Evolutionary conservation across 2,329 filamentous ascomycete genomes (phyloP), one percentile per base, ranked within the genome.

Genomic region (Apiospora saccharicola): DNA sequence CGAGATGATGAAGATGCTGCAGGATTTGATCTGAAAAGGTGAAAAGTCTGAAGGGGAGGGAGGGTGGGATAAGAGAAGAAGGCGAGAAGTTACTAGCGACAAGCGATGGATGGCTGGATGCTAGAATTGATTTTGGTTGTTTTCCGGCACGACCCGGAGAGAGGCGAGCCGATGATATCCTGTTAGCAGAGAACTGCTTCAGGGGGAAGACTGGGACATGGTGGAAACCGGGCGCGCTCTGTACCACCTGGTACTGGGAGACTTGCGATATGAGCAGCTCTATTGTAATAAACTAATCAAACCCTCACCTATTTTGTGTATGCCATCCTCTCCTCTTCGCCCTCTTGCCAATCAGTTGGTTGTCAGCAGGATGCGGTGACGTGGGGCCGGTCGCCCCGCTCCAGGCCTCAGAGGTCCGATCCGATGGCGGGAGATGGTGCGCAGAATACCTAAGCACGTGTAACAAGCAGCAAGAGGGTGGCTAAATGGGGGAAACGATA

Each of bases 1-100:
- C 22, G 44, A 68, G 19, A 64, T 64, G 57, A 41, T 64, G 30
- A n/a, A 41, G 34, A 64, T 64, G 57, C 57, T 64, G 34, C 34
- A 41, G 22, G 53, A 61, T 2, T 37, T 61, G 53, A n/a, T 61
- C 2, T 57, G 26, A 57, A 26, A 57, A 16, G 37, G 37, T 2
- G 49, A n/a, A 49, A n/a, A n/a, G 22, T 8, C 47, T 49, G 22
- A 24, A n/a, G 12, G 22, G 5, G 7, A 49, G 22, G 22, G 4
- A 22, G 47, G 19, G 22, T 41, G 8, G 19, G 46, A 22, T 5
- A 49, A 8, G 2, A 24, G 49, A 26, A 16, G 24, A 22, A 10
- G 22, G 22, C 22, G 24, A 13, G 8, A 14, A 19, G 22, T 14
- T 34, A 57, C 26, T 19, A 34, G 51, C 51, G 26, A 16, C 46